Conservation (phyloP, 2,329 filamentous ascomycete species). For the Clonostachys rhizophaga region DNA sequence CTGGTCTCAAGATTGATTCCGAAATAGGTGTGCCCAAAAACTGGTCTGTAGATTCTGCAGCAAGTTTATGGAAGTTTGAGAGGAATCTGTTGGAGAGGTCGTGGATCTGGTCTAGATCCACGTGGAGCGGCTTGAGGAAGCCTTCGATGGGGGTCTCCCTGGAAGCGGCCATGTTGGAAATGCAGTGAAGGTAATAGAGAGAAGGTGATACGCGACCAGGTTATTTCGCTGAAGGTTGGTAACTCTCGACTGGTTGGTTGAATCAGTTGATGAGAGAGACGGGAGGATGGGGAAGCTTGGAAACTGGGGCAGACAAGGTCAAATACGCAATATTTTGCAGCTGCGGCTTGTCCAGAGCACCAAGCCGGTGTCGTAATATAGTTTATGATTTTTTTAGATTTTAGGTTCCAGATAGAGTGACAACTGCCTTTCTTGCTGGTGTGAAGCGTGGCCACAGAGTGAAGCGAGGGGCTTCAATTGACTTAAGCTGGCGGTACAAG, state of each 20-base stretch:
- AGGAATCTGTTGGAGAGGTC: constrained; percentile 41
- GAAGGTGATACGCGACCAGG: neutral
- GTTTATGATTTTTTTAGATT: too few relatives aligned
- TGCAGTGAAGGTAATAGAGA: too few relatives aligned
- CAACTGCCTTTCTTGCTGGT: too few relatives aligned
- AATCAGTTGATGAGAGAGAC: neutral
- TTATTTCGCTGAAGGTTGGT: neutral
- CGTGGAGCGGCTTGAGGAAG: constrained; percentile 45
- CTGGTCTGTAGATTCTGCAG: constrained; percentile 47
- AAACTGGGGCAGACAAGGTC: neutral
- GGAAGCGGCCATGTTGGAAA: too few relatives aligned
- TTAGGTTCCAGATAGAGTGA: too few relatives aligned
- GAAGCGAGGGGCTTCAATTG: too few relatives aligned
- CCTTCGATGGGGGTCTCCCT: constrained; percentile 16
- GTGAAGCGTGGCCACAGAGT: too few relatives aligned
- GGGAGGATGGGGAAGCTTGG: neutral
- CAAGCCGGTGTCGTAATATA: too few relatives aligned
- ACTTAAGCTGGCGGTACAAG: too few relatives aligned
- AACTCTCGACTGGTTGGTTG: neutral
- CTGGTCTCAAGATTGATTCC: constrained; percentile 49
- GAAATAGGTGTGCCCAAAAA: constrained; percentile 59
- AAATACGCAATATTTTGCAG: too few relatives aligned
- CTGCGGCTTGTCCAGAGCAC: too few relatives aligned
- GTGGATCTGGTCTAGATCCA: constrained; percentile 40
- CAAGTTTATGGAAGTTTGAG: constrained; percentile 40